Evolutionary conservation across 164 flowering plant genomes (phyloP).

Genomic region (Berberis vulgaris): DNA sequence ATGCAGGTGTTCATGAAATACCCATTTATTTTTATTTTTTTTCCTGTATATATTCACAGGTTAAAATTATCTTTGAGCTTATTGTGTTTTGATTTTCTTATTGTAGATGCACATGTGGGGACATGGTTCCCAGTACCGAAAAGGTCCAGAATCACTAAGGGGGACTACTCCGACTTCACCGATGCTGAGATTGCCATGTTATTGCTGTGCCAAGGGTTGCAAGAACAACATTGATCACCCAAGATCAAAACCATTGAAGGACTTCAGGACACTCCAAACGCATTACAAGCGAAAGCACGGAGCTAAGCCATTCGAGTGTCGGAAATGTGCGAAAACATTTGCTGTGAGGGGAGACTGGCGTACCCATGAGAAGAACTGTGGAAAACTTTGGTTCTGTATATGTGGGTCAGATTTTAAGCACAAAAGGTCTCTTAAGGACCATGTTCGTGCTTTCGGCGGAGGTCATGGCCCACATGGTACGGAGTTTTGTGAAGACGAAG

Average conservation of each 20-base stretch:
- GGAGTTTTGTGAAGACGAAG: constrained; percentile 7
- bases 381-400: constrained; percentile 19
- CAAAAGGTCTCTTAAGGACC: constrained; percentile 21
- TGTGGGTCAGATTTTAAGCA: constrained; percentile 21
- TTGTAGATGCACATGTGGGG: constrained; percentile 72
- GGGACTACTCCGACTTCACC: constrained; percentile 47
- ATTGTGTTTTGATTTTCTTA: background rate
- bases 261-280: constrained; percentile 17
- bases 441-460: constrained; percentile 9
- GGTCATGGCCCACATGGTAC: constrained; percentile 11
- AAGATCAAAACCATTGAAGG: constrained; percentile 14
- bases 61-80: background rate
- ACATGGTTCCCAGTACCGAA: constrained; percentile 59
- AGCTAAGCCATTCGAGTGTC: constrained; percentile 13
- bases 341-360: constrained; percentile 17
- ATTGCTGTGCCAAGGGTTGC: constrained; percentile 14
- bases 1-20: constrained; percentile 40
- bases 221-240: constrained; percentile 19
- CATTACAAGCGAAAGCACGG: constrained; percentile 20
- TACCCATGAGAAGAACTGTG: constrained; percentile 19
- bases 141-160: constrained; percentile 45
- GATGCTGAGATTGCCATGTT: constrained; percentile 33
- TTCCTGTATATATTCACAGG: background rate
- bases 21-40: background rate
- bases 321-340: constrained; percentile 14